phyloP scores from a whole-genome alignment of 2,329 filamentous ascomycete species.

The Fusarium xylarioides region DNA sequence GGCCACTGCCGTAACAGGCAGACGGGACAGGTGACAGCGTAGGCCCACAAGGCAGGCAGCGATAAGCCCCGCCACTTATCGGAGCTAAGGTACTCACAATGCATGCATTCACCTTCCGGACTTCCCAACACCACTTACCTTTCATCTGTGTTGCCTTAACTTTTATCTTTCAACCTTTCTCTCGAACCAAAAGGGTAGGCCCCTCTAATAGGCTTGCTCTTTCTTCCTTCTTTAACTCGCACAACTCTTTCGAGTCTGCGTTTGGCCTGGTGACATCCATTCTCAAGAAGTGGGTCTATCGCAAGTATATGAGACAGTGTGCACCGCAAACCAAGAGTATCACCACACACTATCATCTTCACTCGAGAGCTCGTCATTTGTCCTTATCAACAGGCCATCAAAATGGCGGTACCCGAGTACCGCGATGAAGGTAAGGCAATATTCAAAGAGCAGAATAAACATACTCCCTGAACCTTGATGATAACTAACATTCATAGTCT shows the following conservation, averaged over 20 bases:
- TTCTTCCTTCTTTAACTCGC: background rate
- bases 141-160: slow-evolving; percentile 14
- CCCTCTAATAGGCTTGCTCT: background rate
- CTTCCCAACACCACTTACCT: slow-evolving; percentile 37
- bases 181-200: background rate
- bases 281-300: background rate
- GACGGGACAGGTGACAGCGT: slow-evolving; percentile 32
- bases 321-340: background rate
- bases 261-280: slow-evolving; percentile 28
- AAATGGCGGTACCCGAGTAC: slow-evolving; percentile 41
- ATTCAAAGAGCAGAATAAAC: background rate
- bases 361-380: background rate
- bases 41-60: slow-evolving; percentile 35
- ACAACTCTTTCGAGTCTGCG: background rate
- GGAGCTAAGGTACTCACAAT: slow-evolving; percentile 12
- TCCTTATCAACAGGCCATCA: background rate
- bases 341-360: background rate
- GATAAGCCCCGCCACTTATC: slow-evolving; percentile 44
- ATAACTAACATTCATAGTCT: slow-evolving; percentile 40
- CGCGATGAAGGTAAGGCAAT: slow-evolving; percentile 37
- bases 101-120: slow-evolving; percentile 38
- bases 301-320: background rate
- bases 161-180: slow-evolving; percentile 16
- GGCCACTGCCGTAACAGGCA: slow-evolving; percentile 45
- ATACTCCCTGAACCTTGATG: background rate